Evolutionary conservation across 495 filamentous ascomycete genomes (phyloP).

Genomic region (Penicillium atrosanguineum): DNA sequence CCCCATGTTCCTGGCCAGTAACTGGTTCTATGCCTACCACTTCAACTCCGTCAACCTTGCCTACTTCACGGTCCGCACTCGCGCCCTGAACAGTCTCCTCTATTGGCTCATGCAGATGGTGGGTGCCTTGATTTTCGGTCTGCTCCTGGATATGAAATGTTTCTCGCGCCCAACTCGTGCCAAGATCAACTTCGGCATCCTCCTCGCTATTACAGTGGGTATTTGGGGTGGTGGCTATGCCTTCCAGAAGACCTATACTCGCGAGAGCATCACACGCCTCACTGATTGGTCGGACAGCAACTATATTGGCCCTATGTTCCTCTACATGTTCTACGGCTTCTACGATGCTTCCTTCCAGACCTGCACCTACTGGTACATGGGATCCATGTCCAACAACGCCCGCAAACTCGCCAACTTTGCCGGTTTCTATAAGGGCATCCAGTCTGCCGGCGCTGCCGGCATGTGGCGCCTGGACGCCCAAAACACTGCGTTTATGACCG

Average conservation of each 20-base stretch:
- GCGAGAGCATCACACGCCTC: slow-evolving; percentile 44
- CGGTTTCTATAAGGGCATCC: slow-evolving; percentile 96
- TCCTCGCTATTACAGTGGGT: slow-evolving; percentile 73
- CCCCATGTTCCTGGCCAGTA: slow-evolving; percentile 70
- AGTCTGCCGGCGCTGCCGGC: slow-evolving; percentile 88
- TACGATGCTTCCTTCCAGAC: slow-evolving; percentile 88
- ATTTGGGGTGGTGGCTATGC: slow-evolving; percentile 89
- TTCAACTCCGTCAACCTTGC: slow-evolving; percentile 56
- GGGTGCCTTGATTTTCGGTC: slow-evolving; percentile 76
- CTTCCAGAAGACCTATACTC: slow-evolving; percentile 65
- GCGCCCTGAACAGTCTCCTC: slow-evolving; percentile 76
- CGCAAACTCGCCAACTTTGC: slow-evolving; percentile 90
- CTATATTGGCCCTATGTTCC: slow-evolving; percentile 80
- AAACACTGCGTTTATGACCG: slow-evolving; percentile 59
- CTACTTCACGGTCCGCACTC: slow-evolving; percentile 78
- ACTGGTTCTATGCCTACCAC: slow-evolving; percentile 53
- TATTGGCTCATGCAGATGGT: slow-evolving; percentile 91
- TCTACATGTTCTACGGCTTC: slow-evolving; percentile 93
- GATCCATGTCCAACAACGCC: slow-evolving; percentile 83
- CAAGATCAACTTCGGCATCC: slow-evolving; percentile 60
- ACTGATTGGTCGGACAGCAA: slow-evolving; percentile 65
- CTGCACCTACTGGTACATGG: slow-evolving; percentile 92
- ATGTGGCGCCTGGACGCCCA: slow-evolving; percentile 76
- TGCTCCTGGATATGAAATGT: slow-evolving; percentile 63
- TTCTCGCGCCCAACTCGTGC: slow-evolving; percentile 72